These are phyloP conservation scores for Talaromyces sp. DNA, from an alignment of 2,329 filamentous ascomycete species.

Conservation along the genomic window DNA sequence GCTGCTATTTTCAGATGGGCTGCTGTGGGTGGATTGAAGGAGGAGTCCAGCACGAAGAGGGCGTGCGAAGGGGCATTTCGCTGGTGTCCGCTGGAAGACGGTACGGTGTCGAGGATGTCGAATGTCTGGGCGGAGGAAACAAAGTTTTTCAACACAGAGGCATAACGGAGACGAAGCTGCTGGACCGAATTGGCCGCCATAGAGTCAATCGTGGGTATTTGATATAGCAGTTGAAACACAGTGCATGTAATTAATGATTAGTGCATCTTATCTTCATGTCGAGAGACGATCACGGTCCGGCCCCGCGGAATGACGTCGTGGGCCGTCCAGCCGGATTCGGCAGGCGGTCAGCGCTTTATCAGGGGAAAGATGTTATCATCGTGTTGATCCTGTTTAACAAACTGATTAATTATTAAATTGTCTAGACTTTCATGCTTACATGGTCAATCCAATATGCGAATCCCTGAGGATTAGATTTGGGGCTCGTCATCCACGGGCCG, in stretches of 20 bases:
- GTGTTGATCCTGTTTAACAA: too few relatives aligned
- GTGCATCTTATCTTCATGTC: too few relatives aligned
- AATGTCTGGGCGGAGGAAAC: slow-evolving; percentile 31
- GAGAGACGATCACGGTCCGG: neutral
- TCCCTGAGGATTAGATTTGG: neutral
- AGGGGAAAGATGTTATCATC: neutral
- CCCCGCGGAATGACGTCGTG: neutral
- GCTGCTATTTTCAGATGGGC: slow-evolving; percentile 53
- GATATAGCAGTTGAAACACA: too few relatives aligned
- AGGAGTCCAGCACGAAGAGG: slow-evolving; percentile 61
- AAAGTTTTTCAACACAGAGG: slow-evolving; percentile 38
- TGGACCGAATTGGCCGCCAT: neutral
- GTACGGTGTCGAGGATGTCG: slow-evolving; percentile 25
- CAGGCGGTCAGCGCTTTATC: neutral
- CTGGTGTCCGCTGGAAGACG: slow-evolving; percentile 12
- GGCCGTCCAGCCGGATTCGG: neutral
- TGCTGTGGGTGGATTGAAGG: slow-evolving; percentile 59
- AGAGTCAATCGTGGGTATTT: neutral
- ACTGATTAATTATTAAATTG: too few relatives aligned
- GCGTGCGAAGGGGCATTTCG: slow-evolving; percentile 16
- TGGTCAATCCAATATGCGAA: neutral
- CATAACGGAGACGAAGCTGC: slow-evolving; percentile 32
- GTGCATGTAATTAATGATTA: too few relatives aligned
- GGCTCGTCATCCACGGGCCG: neutral
- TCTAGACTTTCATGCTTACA: neutral